These are phyloP conservation scores for Nemania sp. DNA, from an alignment of 2,329 filamentous ascomycete genomes.

Conservation along the genomic window DNA sequence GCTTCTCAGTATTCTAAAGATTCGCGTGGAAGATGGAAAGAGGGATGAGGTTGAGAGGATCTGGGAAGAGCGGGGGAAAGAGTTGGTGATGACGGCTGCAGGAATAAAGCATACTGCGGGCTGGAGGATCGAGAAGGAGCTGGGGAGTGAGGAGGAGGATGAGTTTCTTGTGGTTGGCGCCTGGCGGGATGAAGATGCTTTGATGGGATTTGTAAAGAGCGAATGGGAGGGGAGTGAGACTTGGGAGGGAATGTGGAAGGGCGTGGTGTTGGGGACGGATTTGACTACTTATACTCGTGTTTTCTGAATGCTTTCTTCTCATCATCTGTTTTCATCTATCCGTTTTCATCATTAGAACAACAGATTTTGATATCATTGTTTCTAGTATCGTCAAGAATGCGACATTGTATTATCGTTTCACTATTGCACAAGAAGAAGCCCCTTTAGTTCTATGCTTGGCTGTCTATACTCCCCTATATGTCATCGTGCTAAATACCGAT, in stretches of 20 bases:
- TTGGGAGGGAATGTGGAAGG: conserved; percentile 18
- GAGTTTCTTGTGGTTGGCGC: conserved; percentile 28
- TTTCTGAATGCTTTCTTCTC: too few relatives aligned
- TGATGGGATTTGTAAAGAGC: conserved; percentile 2
- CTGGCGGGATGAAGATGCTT: conserved; percentile 15
- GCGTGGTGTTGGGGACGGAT: conserved; percentile 11
- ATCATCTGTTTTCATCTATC: too few relatives aligned
- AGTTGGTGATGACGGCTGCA: neutral
- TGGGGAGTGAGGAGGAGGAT: conserved; percentile 19
- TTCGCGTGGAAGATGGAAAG: conserved; percentile 6
- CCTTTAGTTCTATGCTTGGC: too few relatives aligned
- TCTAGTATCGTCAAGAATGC: too few relatives aligned
- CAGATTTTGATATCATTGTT: too few relatives aligned
- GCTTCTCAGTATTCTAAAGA: conserved; percentile 24
- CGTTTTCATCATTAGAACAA: too few relatives aligned
- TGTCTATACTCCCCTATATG: too few relatives aligned
- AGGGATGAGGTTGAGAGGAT: conserved; percentile 18
- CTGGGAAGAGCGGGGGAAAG: conserved; percentile 12
- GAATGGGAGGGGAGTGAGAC: neutral
- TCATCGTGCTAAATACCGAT: too few relatives aligned
- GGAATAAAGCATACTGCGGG: conserved; percentile 22
- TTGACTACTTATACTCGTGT: conserved; percentile 20
- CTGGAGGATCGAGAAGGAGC: conserved; percentile 31
- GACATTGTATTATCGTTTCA: too few relatives aligned
- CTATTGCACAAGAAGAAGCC: too few relatives aligned